Conservation (phyloP, 176 grass and related monocot species). For the Eragrostis nindensis region DNA sequence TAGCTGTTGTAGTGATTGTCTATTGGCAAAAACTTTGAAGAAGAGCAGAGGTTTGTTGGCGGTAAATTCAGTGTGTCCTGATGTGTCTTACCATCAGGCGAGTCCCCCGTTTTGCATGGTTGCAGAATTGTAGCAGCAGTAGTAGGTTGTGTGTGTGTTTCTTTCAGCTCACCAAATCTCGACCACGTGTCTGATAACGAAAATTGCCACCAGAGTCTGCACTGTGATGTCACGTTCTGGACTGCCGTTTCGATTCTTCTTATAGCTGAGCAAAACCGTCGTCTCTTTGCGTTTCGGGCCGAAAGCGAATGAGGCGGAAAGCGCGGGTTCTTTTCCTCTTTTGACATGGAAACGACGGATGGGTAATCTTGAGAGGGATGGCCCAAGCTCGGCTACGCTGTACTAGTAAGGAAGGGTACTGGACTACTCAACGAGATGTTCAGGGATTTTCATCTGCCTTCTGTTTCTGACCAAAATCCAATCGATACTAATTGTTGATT, state of each 20-base stretch:
- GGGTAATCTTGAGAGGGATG: background rate
- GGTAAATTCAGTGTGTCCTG: background rate
- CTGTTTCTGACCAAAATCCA: no score
- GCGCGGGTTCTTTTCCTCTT: background rate
- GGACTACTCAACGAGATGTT: background rate
- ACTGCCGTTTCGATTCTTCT: background rate
- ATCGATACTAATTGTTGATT: no score
- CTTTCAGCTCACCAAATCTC: background rate
- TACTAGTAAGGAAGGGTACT: no score
- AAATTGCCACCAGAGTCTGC: background rate
- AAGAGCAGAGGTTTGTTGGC: constrained; percentile 37
- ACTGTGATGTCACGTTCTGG: background rate
- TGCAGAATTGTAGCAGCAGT: background rate
- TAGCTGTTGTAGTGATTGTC: constrained; percentile 34
- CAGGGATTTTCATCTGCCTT: no score
- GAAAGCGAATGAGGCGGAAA: background rate
- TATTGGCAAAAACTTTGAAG: constrained; percentile 4
- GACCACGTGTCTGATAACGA: background rate
- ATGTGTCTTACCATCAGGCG: background rate
- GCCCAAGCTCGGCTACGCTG: no score
- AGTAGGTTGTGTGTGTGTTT: background rate
- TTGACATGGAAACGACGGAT: background rate
- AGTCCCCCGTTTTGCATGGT: background rate
- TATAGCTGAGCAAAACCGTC: background rate
- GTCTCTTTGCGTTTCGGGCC: background rate